Evolutionary conservation across 2,329 filamentous ascomycete species (phyloP).

Genomic region (Grosmannia clavigera): DNA sequence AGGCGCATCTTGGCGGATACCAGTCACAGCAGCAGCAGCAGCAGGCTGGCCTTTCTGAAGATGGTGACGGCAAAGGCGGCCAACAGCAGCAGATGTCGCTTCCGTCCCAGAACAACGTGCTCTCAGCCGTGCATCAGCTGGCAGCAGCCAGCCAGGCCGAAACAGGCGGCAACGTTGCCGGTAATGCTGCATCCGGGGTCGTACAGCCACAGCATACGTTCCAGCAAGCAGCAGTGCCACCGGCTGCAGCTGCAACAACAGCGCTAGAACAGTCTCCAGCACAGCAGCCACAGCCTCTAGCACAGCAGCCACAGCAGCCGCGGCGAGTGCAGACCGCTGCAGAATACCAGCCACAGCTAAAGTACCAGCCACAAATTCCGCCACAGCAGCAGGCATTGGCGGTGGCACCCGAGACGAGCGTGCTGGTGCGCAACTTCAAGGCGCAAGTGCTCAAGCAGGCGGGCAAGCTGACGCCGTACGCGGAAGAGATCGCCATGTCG

Average conservation of each 20-base stretch:
- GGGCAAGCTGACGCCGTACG: constrained; percentile 23
- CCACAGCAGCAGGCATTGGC: neutral
- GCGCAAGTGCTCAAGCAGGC: constrained; percentile 34
- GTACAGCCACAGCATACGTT: neutral
- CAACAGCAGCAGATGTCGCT: neutral
- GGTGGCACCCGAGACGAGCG: constrained; percentile 20
- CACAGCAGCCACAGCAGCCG: neutral
- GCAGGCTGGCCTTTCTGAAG: neutral
- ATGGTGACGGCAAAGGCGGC: neutral
- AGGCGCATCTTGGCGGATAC: no score
- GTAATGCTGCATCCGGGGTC: neutral
- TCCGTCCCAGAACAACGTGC: neutral
- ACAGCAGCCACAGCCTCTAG: neutral
- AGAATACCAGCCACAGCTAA: neutral
- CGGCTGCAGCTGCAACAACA: neutral
- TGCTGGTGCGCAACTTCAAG: constrained; percentile 32
- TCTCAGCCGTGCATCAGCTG: neutral
- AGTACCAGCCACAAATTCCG: neutral
- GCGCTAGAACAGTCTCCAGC: neutral
- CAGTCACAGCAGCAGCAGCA: neutral
- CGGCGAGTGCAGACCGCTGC: neutral
- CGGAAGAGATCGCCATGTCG: constrained; percentile 37
- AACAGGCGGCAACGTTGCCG: neutral
- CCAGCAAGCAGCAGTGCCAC: neutral
- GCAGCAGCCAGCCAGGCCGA: neutral